phyloP scores from a whole-genome alignment of 2,329 filamentous ascomycete species.

The Beauveria bassiana region DNA sequence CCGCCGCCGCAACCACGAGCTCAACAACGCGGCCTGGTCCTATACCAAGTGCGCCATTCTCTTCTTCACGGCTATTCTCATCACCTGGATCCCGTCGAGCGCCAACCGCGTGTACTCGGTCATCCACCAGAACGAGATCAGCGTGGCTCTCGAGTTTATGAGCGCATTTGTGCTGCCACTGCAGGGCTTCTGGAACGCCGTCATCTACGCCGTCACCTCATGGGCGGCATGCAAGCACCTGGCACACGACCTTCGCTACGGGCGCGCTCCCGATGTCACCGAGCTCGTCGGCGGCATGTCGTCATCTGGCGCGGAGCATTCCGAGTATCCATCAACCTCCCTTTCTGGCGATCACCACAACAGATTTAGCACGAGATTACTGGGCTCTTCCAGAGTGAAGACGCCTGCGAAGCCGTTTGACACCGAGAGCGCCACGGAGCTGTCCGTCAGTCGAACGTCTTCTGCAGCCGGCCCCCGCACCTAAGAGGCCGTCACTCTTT shows the following conservation, averaged over 20 bases:
- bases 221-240: conserved; percentile 53
- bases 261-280: conserved; percentile 23
- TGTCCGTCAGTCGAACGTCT: conserved; percentile 32
- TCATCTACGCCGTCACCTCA: conserved; percentile 68
- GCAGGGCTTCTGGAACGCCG: conserved; percentile 78
- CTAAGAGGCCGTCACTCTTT: not conserved
- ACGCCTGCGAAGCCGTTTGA: conserved; percentile 27
- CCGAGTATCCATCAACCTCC: not conserved
- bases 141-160: conserved; percentile 57
- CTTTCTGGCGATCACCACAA: not conserved
- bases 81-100: conserved; percentile 72
- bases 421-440: conserved; percentile 44
- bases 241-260: conserved; percentile 26
- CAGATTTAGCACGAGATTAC: conserved; percentile 14
- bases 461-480: conserved; percentile 24
- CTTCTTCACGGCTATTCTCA: conserved; percentile 63
- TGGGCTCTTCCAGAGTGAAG: conserved; percentile 12
- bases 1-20: conserved; percentile 37
- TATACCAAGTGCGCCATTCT: conserved; percentile 64
- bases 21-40: conserved; percentile 57
- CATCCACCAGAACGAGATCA: conserved; percentile 43
- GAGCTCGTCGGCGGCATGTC: conserved; percentile 25
- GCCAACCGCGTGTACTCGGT: conserved; percentile 70
- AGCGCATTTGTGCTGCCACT: conserved; percentile 69
- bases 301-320: not conserved